A percentile compares a stretch with the other conserved stretches of the same genome.
phyloP scores from a whole-genome alignment of 495 filamentous ascomycete genomes.

The Corynascus novoguineensis region DNA sequence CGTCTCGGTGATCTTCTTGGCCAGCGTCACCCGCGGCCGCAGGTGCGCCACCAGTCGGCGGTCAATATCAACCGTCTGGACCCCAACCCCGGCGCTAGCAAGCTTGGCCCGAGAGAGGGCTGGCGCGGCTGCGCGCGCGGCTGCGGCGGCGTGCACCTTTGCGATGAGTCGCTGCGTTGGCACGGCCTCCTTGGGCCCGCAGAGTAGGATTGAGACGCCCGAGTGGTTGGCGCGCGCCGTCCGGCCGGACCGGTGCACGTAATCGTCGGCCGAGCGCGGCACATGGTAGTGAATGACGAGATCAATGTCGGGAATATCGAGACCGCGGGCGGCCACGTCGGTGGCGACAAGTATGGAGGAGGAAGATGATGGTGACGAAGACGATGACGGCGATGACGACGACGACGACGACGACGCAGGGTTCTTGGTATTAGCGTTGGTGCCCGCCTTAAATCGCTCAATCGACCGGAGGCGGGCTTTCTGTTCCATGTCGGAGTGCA shows the following conservation, averaged over 20 bases:
- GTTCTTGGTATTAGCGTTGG: slow-evolving; percentile 8
- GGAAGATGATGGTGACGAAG: slow-evolving; percentile 19
- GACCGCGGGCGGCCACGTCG: slow-evolving; percentile 91
- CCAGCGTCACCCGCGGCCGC: slow-evolving; percentile 65
- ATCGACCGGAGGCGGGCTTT: slow-evolving; percentile 92
- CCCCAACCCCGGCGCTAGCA: slow-evolving; percentile 52
- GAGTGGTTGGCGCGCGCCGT: slow-evolving; percentile 76
- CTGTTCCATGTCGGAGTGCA: slow-evolving; percentile 93
- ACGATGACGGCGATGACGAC: background rate
- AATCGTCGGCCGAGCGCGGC: slow-evolving; percentile 83
- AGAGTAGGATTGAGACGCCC: slow-evolving; percentile 80
- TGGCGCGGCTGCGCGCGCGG: too few relatives aligned
- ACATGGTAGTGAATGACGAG: slow-evolving; percentile 93
- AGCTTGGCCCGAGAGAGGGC: slow-evolving; percentile 38
- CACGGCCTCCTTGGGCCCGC: slow-evolving; percentile 82
- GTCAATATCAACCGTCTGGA: slow-evolving; percentile 72
- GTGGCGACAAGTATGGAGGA: slow-evolving; percentile 80
- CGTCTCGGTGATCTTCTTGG: slow-evolving; percentile 80
- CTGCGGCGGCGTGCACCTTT: slow-evolving; percentile 66
- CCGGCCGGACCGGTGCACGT: slow-evolving; percentile 92
- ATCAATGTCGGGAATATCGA: slow-evolving; percentile 86
- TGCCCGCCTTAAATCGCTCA: slow-evolving; percentile 74
- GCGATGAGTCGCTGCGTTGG: slow-evolving; percentile 76
- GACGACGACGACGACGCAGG: background rate
- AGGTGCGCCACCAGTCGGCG: slow-evolving; percentile 69